Evolutionary conservation across 2,329 filamentous ascomycete species (phyloP).

Genomic region (Venturia effusa): DNA sequence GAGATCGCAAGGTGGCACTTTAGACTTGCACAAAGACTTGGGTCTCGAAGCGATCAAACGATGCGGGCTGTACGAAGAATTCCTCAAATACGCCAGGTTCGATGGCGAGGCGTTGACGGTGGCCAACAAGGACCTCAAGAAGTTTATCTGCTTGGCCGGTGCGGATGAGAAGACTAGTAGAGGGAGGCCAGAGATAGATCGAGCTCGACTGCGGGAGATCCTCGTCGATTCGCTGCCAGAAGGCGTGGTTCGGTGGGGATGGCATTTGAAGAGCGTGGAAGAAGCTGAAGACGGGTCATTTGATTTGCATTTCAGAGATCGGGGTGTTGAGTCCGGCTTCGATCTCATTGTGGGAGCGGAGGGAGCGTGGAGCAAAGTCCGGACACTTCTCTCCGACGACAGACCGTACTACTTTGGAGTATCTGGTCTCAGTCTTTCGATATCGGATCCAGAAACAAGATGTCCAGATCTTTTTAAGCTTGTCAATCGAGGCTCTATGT

Average conservation of each 20-base stretch:
- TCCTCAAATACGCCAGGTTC: conserved; percentile 19
- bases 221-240: conserved; percentile 26
- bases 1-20: conserved; percentile 17
- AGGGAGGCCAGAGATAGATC: conserved; percentile 30
- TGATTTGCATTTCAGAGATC: background rate
- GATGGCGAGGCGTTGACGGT: conserved; percentile 15
- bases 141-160: conserved; percentile 5
- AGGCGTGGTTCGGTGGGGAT: conserved; percentile 25
- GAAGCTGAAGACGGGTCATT: background rate
- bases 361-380: conserved; percentile 34
- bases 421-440: background rate
- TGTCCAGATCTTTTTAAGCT: conserved; percentile 7
- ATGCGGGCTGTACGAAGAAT: conserved; percentile 21
- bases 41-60: conserved; percentile 21
- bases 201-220: conserved; percentile 24
- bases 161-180: conserved; percentile 5
- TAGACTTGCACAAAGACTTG: conserved; percentile 21
- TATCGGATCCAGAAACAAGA: background rate
- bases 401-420: conserved; percentile 35
- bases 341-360: conserved; percentile 38
- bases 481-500: conserved; percentile 8
- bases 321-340: conserved; percentile 21
- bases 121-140: conserved; percentile 6
- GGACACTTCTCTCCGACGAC: conserved; percentile 17
- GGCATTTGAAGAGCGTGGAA: conserved; percentile 14